Evolutionary conservation across 202 grass and related monocot genomes (phyloP).

Genomic region (Hordeum pubiflorum): DNA sequence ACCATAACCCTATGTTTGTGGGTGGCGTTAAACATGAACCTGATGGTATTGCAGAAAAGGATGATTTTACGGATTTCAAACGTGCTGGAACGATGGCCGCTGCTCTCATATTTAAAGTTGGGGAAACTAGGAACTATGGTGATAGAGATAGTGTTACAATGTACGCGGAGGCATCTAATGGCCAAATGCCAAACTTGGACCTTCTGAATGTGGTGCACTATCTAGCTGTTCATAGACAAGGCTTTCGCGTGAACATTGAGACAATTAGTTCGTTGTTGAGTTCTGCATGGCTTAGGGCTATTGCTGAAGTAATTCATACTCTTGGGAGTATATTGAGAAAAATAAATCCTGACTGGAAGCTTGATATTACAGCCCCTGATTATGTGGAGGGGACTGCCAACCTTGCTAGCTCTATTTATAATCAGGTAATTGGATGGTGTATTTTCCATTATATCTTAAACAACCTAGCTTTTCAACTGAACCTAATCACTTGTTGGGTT

Average conservation of each 20-base stretch:
- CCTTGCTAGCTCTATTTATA: constrained; percentile 84
- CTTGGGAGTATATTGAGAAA: constrained; percentile 64
- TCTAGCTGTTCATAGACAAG: constrained; percentile 94
- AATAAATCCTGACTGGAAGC: constrained; percentile 79
- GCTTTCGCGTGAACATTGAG: constrained; percentile 64
- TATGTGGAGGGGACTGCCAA: constrained; percentile 77
- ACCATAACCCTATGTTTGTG: constrained; percentile 67
- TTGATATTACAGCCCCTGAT: constrained; percentile 62
- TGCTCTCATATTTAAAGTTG: constrained; percentile 82
- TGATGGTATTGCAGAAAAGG: constrained; percentile 27
- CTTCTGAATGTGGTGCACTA: constrained; percentile 94
- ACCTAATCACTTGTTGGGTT: constrained; percentile 4
- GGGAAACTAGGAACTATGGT: constrained; percentile 40
- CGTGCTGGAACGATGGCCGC: constrained; percentile 91
- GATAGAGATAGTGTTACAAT: constrained; percentile 79
- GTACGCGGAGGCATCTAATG: constrained; percentile 94
- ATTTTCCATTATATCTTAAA: neutral
- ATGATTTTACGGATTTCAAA: constrained; percentile 50
- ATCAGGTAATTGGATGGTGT: constrained; percentile 48
- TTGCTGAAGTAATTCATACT: constrained; percentile 60
- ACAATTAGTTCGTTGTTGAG: constrained; percentile 52
- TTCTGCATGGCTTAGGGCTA: constrained; percentile 50
- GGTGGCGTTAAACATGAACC: constrained; percentile 22
- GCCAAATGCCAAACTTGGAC: constrained; percentile 97
- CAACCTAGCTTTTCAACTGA: neutral